Base-by-base conservation (phyloP, 2,329 filamentous ascomycete species). In the Claviceps purpurea region DNA sequence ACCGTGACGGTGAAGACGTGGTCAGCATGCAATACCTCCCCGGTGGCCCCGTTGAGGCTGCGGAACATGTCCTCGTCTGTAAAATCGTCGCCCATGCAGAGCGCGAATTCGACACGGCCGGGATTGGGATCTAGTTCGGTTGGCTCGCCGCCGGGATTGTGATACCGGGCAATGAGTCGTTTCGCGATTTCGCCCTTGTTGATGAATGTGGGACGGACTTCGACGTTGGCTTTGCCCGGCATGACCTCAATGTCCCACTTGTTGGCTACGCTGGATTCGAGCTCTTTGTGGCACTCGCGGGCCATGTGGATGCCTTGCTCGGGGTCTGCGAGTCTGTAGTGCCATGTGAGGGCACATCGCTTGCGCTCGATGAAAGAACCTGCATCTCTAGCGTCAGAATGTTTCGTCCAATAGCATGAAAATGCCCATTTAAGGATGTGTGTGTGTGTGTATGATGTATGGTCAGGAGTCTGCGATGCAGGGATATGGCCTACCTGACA, bases 31-130 rank as follows among this genome's bases (percentile, higher is more conserved):
- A 63, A 76, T 67, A 69, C 82, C 63, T 62, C 77, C 66, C 71
- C 75, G 2, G 73, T 75, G 4, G 78, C 65, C 0, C 70, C 73
- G 60, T 82, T 82, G 45, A 97, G 76, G 14, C 89, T 84, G 52
- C 88, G 86, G 79, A 97, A 97, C 81, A 84, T 83, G 84, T 95
- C 91, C 76, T 98, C 93, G 64, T 98, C 93, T 5, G 93, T 98
- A 60, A 93, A 94, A 63, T 98, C 93, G 67, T 98, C 93, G 43
- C 93, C 93, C 55, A 90, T 72, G 68, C 93, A 98, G 50, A 97
- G 75, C 11, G 94, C 82, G 63, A 97, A 96, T 59, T 91, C 89
- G 0, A 90, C 79, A 50, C 78, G 77, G 49, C 81, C 69, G 5
- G 65, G 60, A 26, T 62, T 62, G 5, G 61, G 60, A 48, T 69